Evolutionary conservation across 345 rosid species (phyloP).

Genomic region (Gossypium arboreum): DNA sequence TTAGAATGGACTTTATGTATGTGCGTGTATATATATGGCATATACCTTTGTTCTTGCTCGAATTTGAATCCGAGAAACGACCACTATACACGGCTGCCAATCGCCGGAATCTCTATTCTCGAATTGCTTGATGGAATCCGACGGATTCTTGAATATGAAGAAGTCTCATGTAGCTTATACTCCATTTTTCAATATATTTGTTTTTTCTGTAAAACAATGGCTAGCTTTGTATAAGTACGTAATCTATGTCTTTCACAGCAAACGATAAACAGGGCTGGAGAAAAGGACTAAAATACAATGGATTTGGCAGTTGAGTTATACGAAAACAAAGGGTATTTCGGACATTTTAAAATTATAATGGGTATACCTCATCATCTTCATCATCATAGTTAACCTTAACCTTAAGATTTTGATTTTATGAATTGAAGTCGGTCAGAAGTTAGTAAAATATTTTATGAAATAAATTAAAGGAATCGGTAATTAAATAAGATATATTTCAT

Average conservation of each 20-base stretch:
- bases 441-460: neutral
- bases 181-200: slow-evolving; percentile 24
- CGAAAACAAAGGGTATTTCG: slow-evolving; percentile 10
- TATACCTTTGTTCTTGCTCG: neutral
- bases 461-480: neutral
- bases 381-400: neutral
- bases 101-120: neutral
- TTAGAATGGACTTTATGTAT: neutral
- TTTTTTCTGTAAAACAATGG: neutral
- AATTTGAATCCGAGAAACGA: neutral
- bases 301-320: neutral
- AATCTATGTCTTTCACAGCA: slow-evolving; percentile 15
- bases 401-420: neutral
- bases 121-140: slow-evolving; percentile 11
- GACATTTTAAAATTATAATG: slow-evolving; percentile 11
- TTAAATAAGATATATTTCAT: slow-evolving; percentile 18
- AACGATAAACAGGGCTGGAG: neutral
- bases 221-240: slow-evolving; percentile 6
- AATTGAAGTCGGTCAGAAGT: slow-evolving; percentile 22
- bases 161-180: slow-evolving; percentile 22
- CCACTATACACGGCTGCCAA: slow-evolving; percentile 1
- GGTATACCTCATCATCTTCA: neutral
- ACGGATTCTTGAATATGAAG: neutral
- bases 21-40: neutral
- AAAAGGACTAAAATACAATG: slow-evolving; percentile 24